Evolutionary conservation across 257 asterid genomes (phyloP), one percentile per base, ranked within the genome.

Genomic region (Thymus mandschuricus): DNA sequence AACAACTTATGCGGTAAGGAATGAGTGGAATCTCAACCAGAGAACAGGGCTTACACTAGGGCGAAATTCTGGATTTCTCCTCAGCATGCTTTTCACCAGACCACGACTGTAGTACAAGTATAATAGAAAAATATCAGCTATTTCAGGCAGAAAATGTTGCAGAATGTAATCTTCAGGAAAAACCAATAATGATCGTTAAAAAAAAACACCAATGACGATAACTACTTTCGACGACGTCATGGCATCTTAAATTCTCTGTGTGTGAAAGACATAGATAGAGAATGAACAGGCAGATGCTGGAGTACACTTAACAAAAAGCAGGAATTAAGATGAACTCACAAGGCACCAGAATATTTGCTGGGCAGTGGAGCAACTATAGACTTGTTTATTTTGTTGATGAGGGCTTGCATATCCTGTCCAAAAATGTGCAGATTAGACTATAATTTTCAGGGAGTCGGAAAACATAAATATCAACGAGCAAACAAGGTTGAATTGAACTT

Each of bases 351-450:
- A 77, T 92, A 92, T 76, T 82, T 84, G 56, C 92, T 78, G 55
- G 96, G 98, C 54, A 89, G 82, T 31, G 98, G 96, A 30, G 94
- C 92, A 71, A 87, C 96, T 41, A 89, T 89, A 28, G 93, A 92
- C 90, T 89, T 92, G 84, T 87, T 87, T 78, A 92, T 92, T 86
- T 86, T 82, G 84, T 87, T 92, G 87, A 92, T 92, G 75, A 89
- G 96, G 71, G 97, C 97, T 78, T 89, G 93, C 86, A 92, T 92
- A 72, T 92, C 97, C 96, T 92, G 89, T 56, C 50, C 78, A 77
- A 76, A 35, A 27, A 82, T 55, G 65, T 40, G 58, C 21, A 73
- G 55, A 72, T 45, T 40, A 70, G 58, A 21, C 1, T 74, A 72
- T 38, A 7, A 38, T 38, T 38, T 38, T 65, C 40, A 69, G 64